Conservation (phyloP, 305 asterid genomes). For the Fraxinus floribunda region DNA sequence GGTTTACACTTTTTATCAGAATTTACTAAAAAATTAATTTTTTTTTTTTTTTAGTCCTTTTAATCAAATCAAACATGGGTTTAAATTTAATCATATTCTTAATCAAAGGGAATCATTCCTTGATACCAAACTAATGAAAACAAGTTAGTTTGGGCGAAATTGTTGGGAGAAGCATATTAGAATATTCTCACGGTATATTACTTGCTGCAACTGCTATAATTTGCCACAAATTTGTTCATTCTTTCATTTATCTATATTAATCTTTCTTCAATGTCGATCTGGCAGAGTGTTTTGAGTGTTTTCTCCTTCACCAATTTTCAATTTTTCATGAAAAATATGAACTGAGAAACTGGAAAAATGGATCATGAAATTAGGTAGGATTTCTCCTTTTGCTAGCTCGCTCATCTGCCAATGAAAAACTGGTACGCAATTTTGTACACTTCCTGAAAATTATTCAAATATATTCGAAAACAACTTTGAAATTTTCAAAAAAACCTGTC, state of each 20-base stretch:
- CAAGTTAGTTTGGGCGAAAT: slow-evolving; percentile 22
- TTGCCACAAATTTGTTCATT: not conserved
- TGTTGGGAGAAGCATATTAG: slow-evolving; percentile 34
- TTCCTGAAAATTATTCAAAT: too few species aligned
- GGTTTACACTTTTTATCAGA: too few species aligned
- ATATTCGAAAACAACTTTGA: not conserved
- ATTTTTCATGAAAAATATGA: not conserved
- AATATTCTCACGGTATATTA: slow-evolving; percentile 48
- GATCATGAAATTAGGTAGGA: not conserved
- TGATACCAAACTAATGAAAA: not conserved
- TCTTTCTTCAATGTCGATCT: not conserved
- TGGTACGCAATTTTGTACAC: not conserved
- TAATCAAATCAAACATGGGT: not conserved
- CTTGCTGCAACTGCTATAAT: not conserved
- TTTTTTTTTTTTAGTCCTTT: too few species aligned
- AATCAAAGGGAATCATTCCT: not conserved
- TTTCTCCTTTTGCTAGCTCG: not conserved
- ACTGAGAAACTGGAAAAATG: not conserved
- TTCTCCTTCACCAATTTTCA: not conserved
- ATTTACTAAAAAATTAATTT: too few species aligned
- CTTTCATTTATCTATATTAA: not conserved
- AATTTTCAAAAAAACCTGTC: not conserved
- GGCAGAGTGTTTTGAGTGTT: not conserved
- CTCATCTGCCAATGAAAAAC: not conserved
- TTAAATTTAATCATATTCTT: not conserved